These are phyloP conservation scores for Syzygium jambos DNA, from an alignment of 345 rosid species.

Conservation along the genomic window DNA sequence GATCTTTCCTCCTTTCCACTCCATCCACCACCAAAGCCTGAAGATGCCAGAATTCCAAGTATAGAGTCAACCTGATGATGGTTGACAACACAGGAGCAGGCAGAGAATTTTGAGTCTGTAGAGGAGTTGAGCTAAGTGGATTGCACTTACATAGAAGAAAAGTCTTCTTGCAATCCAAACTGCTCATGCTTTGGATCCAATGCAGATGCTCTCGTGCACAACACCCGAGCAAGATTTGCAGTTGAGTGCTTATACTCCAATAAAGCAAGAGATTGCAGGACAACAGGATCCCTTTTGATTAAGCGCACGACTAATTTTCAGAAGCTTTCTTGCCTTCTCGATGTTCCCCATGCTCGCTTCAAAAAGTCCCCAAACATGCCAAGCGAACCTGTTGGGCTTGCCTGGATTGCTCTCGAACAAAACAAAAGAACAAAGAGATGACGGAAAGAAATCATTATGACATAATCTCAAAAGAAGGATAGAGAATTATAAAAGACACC, in stretches of 20 bases:
- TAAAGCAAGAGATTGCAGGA: slow-evolving; percentile 88
- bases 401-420: slow-evolving; percentile 77
- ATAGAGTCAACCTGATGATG: background rate
- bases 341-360: slow-evolving; percentile 66
- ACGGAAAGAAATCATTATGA: background rate
- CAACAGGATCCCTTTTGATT: slow-evolving; percentile 91
- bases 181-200: slow-evolving; percentile 78
- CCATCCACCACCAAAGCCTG: slow-evolving; percentile 99
- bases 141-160: background rate
- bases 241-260: slow-evolving; percentile 79
- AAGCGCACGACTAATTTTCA: slow-evolving; percentile 78
- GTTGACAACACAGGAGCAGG: background rate
- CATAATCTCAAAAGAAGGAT: background rate
- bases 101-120: background rate
- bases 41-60: background rate
- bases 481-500: background rate
- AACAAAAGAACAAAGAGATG: background rate
- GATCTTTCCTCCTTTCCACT: slow-evolving; percentile 94
- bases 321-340: slow-evolving; percentile 72
- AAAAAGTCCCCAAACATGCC: slow-evolving; percentile 98
- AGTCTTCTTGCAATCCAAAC: slow-evolving; percentile 83
- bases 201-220: slow-evolving; percentile 77
- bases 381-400: slow-evolving; percentile 96
- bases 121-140: background rate
- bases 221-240: slow-evolving; percentile 61